phyloP scores from a whole-genome alignment of 2,329 filamentous ascomycete species.

The Alternaria gansuensis region DNA sequence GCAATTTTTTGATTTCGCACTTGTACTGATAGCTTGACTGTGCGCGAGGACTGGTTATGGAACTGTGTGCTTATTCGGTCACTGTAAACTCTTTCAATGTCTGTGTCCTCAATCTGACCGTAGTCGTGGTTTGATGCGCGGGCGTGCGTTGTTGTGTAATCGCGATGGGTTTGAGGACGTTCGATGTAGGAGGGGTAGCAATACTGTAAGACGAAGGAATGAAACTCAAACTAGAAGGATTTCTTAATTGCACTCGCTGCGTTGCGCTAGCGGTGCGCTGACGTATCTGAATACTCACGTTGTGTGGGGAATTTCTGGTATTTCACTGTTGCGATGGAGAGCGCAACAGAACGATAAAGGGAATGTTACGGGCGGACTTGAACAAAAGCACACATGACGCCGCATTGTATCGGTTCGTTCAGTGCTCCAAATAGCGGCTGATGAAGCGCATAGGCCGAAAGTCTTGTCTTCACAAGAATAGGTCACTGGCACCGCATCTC shows the following conservation, averaged over 20 bases:
- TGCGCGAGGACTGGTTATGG: not conserved
- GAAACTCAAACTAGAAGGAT: not conserved
- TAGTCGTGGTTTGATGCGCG: not conserved
- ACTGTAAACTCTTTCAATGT: not conserved
- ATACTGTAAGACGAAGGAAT: not conserved
- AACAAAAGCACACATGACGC: not conserved
- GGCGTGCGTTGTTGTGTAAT: not conserved
- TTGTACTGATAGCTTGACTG: not conserved
- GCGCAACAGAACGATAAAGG: not conserved
- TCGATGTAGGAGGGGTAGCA: not conserved
- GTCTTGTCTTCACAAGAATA: too few species aligned
- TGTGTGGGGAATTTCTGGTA: not conserved
- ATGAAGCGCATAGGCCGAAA: not conserved
- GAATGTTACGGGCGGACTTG: not conserved
- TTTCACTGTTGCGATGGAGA: not conserved
- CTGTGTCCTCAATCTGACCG: not conserved
- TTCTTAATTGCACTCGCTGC: not conserved
- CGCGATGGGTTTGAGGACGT: not conserved
- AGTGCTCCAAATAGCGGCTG: too few species aligned
- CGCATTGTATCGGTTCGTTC: not conserved
- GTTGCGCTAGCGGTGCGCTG: not conserved
- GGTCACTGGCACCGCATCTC: too few species aligned
- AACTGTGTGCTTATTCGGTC: not conserved
- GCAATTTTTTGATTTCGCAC: not conserved
- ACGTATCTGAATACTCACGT: constrained; percentile 2